Evolutionary conservation across 2,329 filamentous ascomycete genomes (phyloP), one percentile per base, ranked within the genome.

Genomic region (Colletotrichum sp.): DNA sequence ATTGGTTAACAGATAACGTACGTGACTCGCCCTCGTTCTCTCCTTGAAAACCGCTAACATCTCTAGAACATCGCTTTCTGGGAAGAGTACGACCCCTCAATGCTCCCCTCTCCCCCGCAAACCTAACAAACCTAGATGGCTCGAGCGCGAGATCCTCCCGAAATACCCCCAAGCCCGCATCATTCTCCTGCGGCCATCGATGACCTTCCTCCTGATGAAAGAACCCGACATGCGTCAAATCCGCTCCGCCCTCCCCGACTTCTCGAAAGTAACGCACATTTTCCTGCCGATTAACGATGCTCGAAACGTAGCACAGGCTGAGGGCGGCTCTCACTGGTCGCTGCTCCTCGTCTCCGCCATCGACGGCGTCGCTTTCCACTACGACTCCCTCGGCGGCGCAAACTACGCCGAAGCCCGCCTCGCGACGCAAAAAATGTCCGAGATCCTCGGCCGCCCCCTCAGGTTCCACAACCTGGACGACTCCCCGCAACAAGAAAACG

Each of bases 1-100:
- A 98, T 88, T 99, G 97, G 97, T 89, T 99, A 68, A 98, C 96
- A 59, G 97, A 99, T 84, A 98, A 98, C 87, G 95, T 96, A 88
- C 79, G 91, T 16, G n/a, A 2, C 12, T 39, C 55, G 5, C 8
- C 5, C 39, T n/a, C 39, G 3, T 10, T 15, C 67, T 13, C n/a
- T 28, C 55, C 12, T 21, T 12, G 43, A 34, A 5, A n/a, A 7
- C 5, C 16, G 82, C 77, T 79, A 32, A 79, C 78, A 76, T 69
- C 28, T 10, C 30, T 79, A 96, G 94, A 96, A 96, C 80, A 99
- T 99, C 79, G 94, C 95, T 67, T 99, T 99, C 83, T 99, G 97
- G 96, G 95, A 99, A 90, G 96, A 99, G 90, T 98, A 63, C n/a
- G 59, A 30, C 92, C 80, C 74, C 55, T 36, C 32, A 28, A 59